Evolutionary conservation across 768 basidiomycete genomes (phyloP), one percentile per base, ranked within the genome.

Genomic region (Lactarius pseudohatsudake): DNA sequence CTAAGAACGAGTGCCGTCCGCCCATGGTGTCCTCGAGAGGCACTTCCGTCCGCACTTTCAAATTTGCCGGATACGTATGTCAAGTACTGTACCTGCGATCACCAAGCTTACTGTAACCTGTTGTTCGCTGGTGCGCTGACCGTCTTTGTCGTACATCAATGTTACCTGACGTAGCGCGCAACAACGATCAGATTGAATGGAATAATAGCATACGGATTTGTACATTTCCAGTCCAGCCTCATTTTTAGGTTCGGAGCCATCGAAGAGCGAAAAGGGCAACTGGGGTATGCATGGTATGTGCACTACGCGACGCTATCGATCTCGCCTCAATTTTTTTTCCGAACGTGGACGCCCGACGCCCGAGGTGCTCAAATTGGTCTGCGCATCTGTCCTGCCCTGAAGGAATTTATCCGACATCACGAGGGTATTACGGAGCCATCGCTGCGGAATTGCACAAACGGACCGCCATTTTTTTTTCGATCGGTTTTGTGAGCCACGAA

Each of bases 391-490:
- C 18, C 5, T n/a, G 28, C 59, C 32, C 45, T 61, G 60, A 61
- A 50, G n/a, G 60, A 36, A 47, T 36, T 60, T 64, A 59, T 8
- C 57, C 57, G 54, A 61, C 41, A 61, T 60, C 59, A 65, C 64
- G 34, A 28, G 59, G 41, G 28, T 18, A 54, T 30, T 30, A 55
- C 59, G 53, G 64, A 60, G 43, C 59, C 60, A 61, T 57, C 34
- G 22, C 8, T 55, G 34, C 45, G 60, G 56, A 53, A 62, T 66
- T 55, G 43, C 36, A 26, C 22, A 22, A 50, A 50, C 59, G 41
- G 64, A 15, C 53, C 64, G 50, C 41, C 26, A 13, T 15, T 50
- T 15, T n/a, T 55, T 60, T 59, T 55, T 60, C 64, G 59, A 61
- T 65, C 53, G 26, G 38, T 36, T 59, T 61, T 59, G 50, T 64